phyloP scores from a whole-genome alignment of 306 rosid species.

The Gastrolobium bilobum region DNA sequence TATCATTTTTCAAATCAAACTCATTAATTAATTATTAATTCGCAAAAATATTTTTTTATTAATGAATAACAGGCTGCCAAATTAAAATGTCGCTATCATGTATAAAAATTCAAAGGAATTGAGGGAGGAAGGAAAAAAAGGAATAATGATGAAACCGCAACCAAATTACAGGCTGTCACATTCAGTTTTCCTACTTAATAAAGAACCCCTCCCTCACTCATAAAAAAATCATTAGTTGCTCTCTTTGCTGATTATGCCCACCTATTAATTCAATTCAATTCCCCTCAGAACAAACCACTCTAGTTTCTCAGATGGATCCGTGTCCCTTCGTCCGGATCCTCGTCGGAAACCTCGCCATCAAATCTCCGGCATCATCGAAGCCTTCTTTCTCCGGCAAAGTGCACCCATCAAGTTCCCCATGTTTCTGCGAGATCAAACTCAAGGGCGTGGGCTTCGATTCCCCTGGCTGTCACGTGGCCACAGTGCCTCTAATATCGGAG shows the following conservation, averaged over 20 bases:
- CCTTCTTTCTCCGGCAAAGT: slow-evolving; percentile 66
- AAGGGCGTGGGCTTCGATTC: slow-evolving; percentile 38
- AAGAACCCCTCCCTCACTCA: not conserved
- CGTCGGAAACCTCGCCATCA: slow-evolving; percentile 75
- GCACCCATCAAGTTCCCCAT: slow-evolving; percentile 66
- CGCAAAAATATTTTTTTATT: no score
- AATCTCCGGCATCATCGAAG: slow-evolving; percentile 57
- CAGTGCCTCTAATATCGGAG: slow-evolving; percentile 57
- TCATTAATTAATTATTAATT: no score
- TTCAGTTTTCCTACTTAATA: slow-evolving; percentile 37
- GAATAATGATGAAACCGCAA: slow-evolving; percentile 32
- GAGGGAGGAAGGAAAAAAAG: not conserved
- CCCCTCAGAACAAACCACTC: not conserved
- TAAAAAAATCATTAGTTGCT: not conserved
- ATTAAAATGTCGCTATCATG: not conserved
- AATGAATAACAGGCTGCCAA: not conserved
- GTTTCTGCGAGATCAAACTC: slow-evolving; percentile 71
- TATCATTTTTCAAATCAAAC: no score
- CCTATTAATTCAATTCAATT: not conserved
- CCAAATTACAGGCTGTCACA: slow-evolving; percentile 50
- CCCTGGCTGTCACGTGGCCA: slow-evolving; percentile 51
- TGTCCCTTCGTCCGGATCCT: slow-evolving; percentile 82
- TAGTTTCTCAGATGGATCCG: slow-evolving; percentile 67
- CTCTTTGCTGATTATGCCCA: not conserved
- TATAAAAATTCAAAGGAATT: not conserved